Conservation (phyloP, 805 yeast genomes). For the Hanseniaspora valbyensis region DNA sequence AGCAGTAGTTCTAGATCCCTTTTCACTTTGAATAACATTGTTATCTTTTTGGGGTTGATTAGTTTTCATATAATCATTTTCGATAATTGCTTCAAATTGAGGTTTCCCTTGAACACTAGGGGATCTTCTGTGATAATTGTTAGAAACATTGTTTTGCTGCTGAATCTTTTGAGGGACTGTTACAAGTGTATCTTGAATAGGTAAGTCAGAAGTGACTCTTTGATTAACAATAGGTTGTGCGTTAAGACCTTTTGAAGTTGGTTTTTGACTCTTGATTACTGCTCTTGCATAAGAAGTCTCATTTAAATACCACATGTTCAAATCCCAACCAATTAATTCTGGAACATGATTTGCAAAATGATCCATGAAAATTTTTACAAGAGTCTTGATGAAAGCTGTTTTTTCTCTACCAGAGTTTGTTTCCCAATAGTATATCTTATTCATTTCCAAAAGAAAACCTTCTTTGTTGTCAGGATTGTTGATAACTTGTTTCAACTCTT, state of each 20-base stretch:
- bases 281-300: slow-evolving; percentile 31
- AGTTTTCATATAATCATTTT: not conserved
- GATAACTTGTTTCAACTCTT: slow-evolving; percentile 50
- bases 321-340: slow-evolving; percentile 42
- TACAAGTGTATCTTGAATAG: not conserved
- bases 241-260: not conserved
- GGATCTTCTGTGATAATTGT: slow-evolving; percentile 4
- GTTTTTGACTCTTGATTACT: no score
- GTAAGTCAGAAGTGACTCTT: slow-evolving; percentile 7
- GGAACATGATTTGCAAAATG: slow-evolving; percentile 50
- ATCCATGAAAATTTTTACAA: slow-evolving; percentile 43
- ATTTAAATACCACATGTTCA: slow-evolving; percentile 32
- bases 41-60: not conserved
- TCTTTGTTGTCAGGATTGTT: slow-evolving; percentile 42
- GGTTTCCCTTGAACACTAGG: slow-evolving; percentile 15
- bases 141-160: not conserved
- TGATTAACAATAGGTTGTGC: slow-evolving; percentile 4
- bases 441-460: slow-evolving; percentile 51
- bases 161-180: not conserved
- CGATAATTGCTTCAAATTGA: slow-evolving; percentile 4
- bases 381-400: slow-evolving; percentile 43
- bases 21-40: no score
- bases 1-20: no score
- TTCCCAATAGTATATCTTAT: slow-evolving; percentile 79
- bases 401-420: slow-evolving; percentile 48